Base-by-base conservation (phyloP, 108 stramenopile species). In the Cyclotella kingstonii region DNA sequence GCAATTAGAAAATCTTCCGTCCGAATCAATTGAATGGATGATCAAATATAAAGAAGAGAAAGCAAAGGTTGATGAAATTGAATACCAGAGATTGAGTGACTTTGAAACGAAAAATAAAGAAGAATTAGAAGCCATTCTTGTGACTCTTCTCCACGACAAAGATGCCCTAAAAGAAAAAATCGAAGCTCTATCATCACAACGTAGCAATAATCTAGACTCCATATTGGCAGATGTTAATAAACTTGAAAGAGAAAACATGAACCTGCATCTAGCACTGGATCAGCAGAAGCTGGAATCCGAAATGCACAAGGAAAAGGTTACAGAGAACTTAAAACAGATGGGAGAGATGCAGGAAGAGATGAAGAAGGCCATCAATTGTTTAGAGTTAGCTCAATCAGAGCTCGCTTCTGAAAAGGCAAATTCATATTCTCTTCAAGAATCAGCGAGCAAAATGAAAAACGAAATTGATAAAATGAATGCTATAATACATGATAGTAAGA, bases 261-360 rank as follows among this genome's bases (percentile, higher is more conserved):
- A 63, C 2, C 60, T 84, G 2, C 73, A 81, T 36, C 47, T 63
- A 12, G 68, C 70, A 42, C 57, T 84, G 17, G 80, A 76, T 28
- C 66, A 84, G 57, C 63, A 64, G 45, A 48, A 42, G 8, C 43
- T 66, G 36, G 68, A 70, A 48, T 56, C 60, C 18, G 35, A 67
- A 21, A 26, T 41, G 3, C 19, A 38, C 23, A 66, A 81, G 67
- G 52, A 63, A 31, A 81, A 79, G 48, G 53, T 84, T 19, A 49
- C 42, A 7, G 57, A 55, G 11, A 62, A 59, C 2, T 74, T 79
- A 60, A 61, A 64, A 26, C 78, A 84, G 52, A 64, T 81, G 21
- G 50, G 38, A 10, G 66, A 71, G 22, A 62, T 84, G 54, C 68
- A 81, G 36, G 75, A 79, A 8, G 82, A 83, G 30, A 55, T 78